These are phyloP conservation scores for Anthostomella pinea DNA, from an alignment of 2,329 filamentous ascomycete genomes.

Conservation along the genomic window DNA sequence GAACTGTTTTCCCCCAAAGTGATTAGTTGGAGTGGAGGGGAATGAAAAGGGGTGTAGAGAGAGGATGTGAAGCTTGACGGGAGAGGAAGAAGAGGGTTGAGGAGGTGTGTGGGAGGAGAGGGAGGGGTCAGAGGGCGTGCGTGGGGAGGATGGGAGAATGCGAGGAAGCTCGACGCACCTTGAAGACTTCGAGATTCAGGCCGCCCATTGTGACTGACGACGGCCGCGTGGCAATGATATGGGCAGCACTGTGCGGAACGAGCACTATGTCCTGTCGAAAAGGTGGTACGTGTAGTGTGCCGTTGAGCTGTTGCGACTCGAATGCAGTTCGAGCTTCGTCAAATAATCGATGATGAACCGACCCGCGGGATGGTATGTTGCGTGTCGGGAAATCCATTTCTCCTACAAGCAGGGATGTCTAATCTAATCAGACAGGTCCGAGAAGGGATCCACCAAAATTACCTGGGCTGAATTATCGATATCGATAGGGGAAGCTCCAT, in stretches of 20 bases:
- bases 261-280: too few species aligned
- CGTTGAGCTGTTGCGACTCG: too few species aligned
- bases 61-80: too few species aligned
- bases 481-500: conserved; percentile 9
- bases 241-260: too few species aligned
- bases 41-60: too few species aligned
- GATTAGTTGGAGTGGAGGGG: too few species aligned
- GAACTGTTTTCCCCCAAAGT: conserved; percentile 68
- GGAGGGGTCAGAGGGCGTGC: too few species aligned
- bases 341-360: too few species aligned
- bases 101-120: conserved; percentile 2
- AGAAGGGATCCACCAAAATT: conserved; percentile 4
- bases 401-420: conserved; percentile 8
- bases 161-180: conserved; percentile 54
- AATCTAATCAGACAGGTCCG: conserved; percentile 2
- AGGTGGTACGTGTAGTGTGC: too few species aligned
- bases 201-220: conserved; percentile 62
- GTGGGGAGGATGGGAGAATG: not conserved
- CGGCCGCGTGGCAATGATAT: too few species aligned
- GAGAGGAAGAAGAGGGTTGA: not conserved
- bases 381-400: conserved; percentile 9
- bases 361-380: conserved; percentile 3
- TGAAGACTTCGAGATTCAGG: conserved; percentile 91
- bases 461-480: conserved; percentile 4
- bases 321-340: too few species aligned